phyloP scores from a whole-genome alignment of 2,329 filamentous ascomycete species.

The Exophiala xenobiotica region DNA sequence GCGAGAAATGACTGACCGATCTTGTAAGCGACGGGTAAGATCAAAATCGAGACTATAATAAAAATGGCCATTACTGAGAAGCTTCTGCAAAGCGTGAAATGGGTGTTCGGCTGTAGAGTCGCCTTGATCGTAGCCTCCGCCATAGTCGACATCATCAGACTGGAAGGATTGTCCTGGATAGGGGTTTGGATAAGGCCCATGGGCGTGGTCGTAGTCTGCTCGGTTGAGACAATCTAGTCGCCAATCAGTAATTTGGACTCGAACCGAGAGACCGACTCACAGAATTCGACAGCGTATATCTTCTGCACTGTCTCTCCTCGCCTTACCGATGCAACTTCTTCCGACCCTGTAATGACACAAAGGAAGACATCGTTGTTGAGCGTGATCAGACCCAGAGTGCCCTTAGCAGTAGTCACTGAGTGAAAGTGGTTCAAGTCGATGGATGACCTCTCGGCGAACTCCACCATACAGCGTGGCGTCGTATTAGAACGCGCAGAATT shows the following conservation, averaged over 20 bases:
- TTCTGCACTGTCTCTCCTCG: slow-evolving; percentile 86
- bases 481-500: slow-evolving; percentile 25
- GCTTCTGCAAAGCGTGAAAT: slow-evolving; percentile 84
- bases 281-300: slow-evolving; percentile 83
- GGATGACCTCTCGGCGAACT: slow-evolving; percentile 67
- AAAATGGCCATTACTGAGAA: slow-evolving; percentile 89
- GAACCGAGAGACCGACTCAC: slow-evolving; percentile 35
- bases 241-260: slow-evolving; percentile 17
- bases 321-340: slow-evolving; percentile 75
- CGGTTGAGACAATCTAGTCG: slow-evolving; percentile 77
- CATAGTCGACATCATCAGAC: slow-evolving; percentile 54
- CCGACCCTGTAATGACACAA: slow-evolving; percentile 79
- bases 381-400: slow-evolving; percentile 84
- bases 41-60: slow-evolving; percentile 99
- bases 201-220: slow-evolving; percentile 77
- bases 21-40: slow-evolving; percentile 86
- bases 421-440: slow-evolving; percentile 74
- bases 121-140: slow-evolving; percentile 56
- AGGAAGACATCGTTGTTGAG: slow-evolving; percentile 83
- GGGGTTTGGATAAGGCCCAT: slow-evolving; percentile 54
- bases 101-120: slow-evolving; percentile 80
- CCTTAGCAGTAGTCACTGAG: slow-evolving; percentile 73
- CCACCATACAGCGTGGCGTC: slow-evolving; percentile 74
- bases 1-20: slow-evolving; percentile 58
- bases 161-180: slow-evolving; percentile 55